phyloP scores from a whole-genome alignment of 2,329 filamentous ascomycete species.

The Cladosporium sp. region DNA sequence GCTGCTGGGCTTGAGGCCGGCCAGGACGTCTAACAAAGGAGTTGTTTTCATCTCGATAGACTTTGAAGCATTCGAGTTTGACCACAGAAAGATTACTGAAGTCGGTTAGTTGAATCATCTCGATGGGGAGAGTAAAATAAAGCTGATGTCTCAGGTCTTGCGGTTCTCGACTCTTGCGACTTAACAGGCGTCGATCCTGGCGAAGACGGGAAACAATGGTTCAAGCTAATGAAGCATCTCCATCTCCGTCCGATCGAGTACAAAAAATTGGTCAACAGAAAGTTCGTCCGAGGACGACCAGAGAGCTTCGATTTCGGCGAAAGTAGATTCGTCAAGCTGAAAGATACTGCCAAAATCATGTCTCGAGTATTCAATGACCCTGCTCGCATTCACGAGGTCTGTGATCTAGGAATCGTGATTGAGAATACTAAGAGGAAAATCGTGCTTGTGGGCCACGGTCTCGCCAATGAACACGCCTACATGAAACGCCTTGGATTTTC shows the following conservation, averaged over 20 bases:
- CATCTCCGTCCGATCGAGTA: conserved; percentile 71
- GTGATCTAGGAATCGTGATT: background rate
- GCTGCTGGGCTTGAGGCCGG: background rate
- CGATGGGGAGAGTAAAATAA: background rate
- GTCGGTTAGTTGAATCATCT: conserved; percentile 61
- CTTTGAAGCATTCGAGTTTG: conserved; percentile 70
- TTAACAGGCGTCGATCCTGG: conserved; percentile 55
- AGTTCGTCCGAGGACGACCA: conserved; percentile 67
- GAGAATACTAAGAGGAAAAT: conserved; percentile 41
- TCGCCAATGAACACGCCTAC: conserved; percentile 61
- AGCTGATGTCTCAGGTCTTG: background rate
- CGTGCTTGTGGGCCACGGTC: conserved; percentile 73
- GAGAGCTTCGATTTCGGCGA: conserved; percentile 66
- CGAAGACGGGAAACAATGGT: conserved; percentile 59
- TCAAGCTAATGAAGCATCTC: conserved; percentile 59
- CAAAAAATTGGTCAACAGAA: conserved; percentile 56
- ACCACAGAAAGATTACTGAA: conserved; percentile 67
- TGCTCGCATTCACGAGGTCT: conserved; percentile 35
- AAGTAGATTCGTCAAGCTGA: conserved; percentile 49
- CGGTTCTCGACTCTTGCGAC: conserved; percentile 60
- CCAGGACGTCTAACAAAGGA: conserved; percentile 21
- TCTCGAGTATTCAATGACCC: conserved; percentile 51
- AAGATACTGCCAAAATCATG: conserved; percentile 40
- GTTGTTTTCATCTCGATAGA: conserved; percentile 74
- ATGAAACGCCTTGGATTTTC: conserved; percentile 60